phyloP scores from a whole-genome alignment of 2,329 filamentous ascomycete species.

The Hypoxylon sp. region DNA sequence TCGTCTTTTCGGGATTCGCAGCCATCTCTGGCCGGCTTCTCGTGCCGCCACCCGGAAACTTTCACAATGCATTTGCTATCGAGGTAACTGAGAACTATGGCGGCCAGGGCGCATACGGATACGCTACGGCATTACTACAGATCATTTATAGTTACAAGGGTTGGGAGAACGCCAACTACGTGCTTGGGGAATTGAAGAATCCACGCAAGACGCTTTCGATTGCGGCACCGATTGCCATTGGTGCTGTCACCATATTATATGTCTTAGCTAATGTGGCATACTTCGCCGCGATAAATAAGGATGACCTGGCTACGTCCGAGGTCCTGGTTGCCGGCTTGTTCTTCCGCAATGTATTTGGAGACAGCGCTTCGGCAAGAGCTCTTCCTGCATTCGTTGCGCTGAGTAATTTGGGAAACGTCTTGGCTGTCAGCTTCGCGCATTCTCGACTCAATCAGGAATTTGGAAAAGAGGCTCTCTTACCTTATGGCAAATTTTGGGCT shows the following conservation, averaged over 20 bases:
- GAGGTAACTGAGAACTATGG: slow-evolving; percentile 62
- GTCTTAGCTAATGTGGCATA: slow-evolving; percentile 76
- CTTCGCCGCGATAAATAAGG: slow-evolving; percentile 73
- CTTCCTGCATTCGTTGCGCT: slow-evolving; percentile 72
- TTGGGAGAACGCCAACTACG: slow-evolving; percentile 76
- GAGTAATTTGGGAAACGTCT: slow-evolving; percentile 73
- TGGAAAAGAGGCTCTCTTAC: slow-evolving; percentile 78
- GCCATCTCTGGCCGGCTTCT: slow-evolving; percentile 67
- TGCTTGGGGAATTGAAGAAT: slow-evolving; percentile 70
- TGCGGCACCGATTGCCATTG: slow-evolving; percentile 71
- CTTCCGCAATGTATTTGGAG: slow-evolving; percentile 73
- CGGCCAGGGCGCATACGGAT: slow-evolving; percentile 66
- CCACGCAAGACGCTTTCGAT: slow-evolving; percentile 68
- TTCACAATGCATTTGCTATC: slow-evolving; percentile 68
- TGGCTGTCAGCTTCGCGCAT: slow-evolving; percentile 73
- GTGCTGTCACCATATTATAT: slow-evolving; percentile 72
- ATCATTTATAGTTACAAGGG: slow-evolving; percentile 75
- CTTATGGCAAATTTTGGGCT: slow-evolving; percentile 77
- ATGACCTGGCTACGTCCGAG: slow-evolving; percentile 70
- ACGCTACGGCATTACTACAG: slow-evolving; percentile 70
- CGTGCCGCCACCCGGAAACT: slow-evolving; percentile 69
- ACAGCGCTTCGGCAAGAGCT: slow-evolving; percentile 64
- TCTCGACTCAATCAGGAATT: slow-evolving; percentile 75
- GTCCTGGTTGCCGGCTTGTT: slow-evolving; percentile 74
- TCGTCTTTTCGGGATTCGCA: slow-evolving; percentile 73